These are phyloP conservation scores for Phytopythium montanum DNA, from an alignment of 352 stramenopile genomes.

Conservation along the genomic window DNA sequence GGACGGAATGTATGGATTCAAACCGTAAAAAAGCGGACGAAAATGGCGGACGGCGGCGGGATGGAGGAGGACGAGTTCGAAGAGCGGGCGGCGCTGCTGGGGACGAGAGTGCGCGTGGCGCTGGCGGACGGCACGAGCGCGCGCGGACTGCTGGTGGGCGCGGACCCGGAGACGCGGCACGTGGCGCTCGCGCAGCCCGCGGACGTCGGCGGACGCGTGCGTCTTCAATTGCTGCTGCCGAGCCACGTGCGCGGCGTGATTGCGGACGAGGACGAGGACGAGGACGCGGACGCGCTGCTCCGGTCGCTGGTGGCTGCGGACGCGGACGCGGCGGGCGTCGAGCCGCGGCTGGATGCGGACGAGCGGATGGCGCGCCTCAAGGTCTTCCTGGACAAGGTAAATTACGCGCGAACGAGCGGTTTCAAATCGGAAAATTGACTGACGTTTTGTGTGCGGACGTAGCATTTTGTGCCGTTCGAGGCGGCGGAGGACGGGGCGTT, in stretches of 20 bases:
- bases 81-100: constrained; percentile 24
- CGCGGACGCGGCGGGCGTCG: background rate
- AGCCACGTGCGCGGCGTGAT: constrained; percentile 20
- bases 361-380: background rate
- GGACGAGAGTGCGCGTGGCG: constrained; percentile 28
- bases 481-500: constrained; percentile 1
- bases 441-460: background rate
- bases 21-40: no score
- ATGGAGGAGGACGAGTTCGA: constrained; percentile 11
- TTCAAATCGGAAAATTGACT: constrained; percentile 8
- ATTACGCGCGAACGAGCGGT: constrained; percentile 7
- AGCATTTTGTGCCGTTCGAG: constrained; percentile 1
- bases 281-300: constrained; percentile 12
- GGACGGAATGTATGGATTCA: no score
- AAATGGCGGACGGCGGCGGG: background rate
- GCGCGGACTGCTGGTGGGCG: constrained; percentile 42
- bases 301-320: constrained; percentile 5
- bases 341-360: background rate
- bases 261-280: constrained; percentile 11
- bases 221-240: constrained; percentile 31
- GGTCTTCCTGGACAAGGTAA: background rate
- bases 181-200: constrained; percentile 32
- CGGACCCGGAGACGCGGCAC: constrained; percentile 54
- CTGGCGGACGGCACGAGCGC: constrained; percentile 31
- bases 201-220: constrained; percentile 9